A percentile compares a stretch with the other conserved stretches of the same genome.
Evolutionary conservation across 352 stramenopile species (phyloP).

Genomic region (Phytophthora hybrid): DNA sequence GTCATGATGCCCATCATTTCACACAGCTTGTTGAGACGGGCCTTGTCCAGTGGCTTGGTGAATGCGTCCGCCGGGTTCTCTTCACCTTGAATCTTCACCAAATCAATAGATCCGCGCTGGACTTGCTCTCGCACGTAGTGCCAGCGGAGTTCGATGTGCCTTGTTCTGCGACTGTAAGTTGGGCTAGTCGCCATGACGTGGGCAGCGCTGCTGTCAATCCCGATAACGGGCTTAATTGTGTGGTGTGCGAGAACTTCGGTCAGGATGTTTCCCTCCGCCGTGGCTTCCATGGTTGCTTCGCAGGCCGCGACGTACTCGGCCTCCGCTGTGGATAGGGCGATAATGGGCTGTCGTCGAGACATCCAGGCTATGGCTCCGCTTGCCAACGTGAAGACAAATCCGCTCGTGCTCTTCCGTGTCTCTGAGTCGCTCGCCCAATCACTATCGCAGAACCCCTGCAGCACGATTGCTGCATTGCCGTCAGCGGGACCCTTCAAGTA

Average conservation of each 20-base stretch:
- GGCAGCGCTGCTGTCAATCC: constrained; percentile 13
- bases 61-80: constrained; percentile 14
- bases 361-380: too few relatives aligned
- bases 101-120: background rate
- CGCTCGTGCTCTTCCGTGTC: too few relatives aligned
- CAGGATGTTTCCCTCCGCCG: constrained; percentile 1
- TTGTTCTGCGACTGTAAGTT: background rate
- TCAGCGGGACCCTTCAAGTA: too few relatives aligned
- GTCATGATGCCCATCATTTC: too few relatives aligned
- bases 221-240: background rate
- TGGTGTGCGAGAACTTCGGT: background rate
- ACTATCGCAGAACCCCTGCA: too few relatives aligned
- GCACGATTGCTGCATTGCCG: too few relatives aligned
- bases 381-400: too few relatives aligned
- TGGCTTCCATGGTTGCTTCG: constrained; percentile 13
- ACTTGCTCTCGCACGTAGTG: constrained; percentile 16
- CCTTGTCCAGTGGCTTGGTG: constrained; percentile 12
- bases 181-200: constrained; percentile 2
- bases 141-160: constrained; percentile 5
- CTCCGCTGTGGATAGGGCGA: too few relatives aligned
- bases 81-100: constrained; percentile 2
- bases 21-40: too few relatives aligned
- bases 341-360: too few relatives aligned
- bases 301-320: constrained; percentile 14
- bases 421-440: too few relatives aligned